phyloP scores from a whole-genome alignment of 192 early-diverging fungal species.

The Coemansia brasiliensis region DNA sequence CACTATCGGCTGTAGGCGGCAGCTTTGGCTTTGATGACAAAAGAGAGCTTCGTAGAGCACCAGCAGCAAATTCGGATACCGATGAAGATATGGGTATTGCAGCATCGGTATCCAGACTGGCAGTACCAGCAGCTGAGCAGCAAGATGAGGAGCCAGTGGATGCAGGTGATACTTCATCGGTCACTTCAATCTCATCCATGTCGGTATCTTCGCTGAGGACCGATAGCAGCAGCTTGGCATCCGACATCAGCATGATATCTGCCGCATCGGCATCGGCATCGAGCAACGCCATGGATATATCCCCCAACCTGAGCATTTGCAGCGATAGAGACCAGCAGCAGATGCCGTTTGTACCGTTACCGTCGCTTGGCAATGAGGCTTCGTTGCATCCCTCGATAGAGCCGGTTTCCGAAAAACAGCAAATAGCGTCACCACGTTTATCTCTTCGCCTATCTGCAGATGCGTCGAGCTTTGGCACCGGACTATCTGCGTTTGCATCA shows the following conservation, averaged over 20 bases:
- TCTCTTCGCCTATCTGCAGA: slow-evolving; percentile 42
- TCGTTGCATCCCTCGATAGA: background rate
- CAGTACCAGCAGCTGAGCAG: background rate
- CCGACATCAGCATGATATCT: slow-evolving; percentile 13
- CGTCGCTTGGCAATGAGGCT: no score
- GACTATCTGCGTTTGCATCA: slow-evolving; percentile 25
- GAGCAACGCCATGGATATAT: slow-evolving; percentile 4
- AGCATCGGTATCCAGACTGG: slow-evolving; percentile 18
- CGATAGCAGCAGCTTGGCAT: background rate
- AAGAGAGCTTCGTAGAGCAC: background rate
- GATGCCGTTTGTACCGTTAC: no score
- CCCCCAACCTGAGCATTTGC: background rate
- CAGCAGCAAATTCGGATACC: slow-evolving; percentile 12
- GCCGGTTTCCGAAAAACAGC: background rate
- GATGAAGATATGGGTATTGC: slow-evolving; percentile 45
- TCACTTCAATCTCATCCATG: slow-evolving; percentile 14
- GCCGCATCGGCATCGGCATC: no score
- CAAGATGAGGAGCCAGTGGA: background rate
- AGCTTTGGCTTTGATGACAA: background rate
- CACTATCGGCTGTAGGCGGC: slow-evolving; percentile 9
- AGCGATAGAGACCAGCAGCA: background rate
- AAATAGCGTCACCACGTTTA: slow-evolving; percentile 17
- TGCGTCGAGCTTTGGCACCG: slow-evolving; percentile 29
- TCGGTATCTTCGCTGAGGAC: slow-evolving; percentile 2
- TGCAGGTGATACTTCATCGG: slow-evolving; percentile 1